These are phyloP conservation scores for Coemansia sp. DNA, from an alignment of 192 early-diverging fungal species.

Conservation along the genomic window DNA sequence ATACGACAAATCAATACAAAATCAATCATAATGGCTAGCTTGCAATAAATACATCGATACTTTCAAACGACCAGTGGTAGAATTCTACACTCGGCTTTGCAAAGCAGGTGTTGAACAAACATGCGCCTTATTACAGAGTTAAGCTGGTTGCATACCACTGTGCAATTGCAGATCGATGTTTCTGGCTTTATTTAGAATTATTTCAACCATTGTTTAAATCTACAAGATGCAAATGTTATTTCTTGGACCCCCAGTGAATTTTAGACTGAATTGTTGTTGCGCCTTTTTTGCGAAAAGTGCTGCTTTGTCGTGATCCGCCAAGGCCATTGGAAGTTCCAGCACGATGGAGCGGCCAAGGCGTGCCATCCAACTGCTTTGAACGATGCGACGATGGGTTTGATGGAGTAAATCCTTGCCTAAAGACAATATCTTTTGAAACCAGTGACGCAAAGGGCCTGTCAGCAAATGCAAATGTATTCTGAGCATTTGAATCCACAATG, in stretches of 20 bases:
- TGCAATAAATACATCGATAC: background rate
- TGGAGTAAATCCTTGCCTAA: background rate
- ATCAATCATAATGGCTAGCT: background rate
- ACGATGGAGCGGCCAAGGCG: background rate
- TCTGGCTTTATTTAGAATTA: background rate
- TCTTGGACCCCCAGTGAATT: constrained; percentile 30
- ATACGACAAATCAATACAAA: background rate
- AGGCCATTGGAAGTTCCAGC: constrained; percentile 1
- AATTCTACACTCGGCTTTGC: background rate
- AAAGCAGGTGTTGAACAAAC: background rate
- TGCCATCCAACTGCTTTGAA: background rate
- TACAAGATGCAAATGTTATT: background rate
- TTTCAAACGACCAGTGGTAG: background rate
- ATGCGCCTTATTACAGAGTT: background rate
- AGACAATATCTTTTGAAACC: background rate
- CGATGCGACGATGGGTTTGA: background rate
- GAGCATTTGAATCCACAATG: background rate
- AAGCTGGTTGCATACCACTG: background rate
- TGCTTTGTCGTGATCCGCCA: constrained; percentile 7
- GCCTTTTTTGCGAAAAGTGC: background rate
- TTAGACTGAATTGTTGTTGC: constrained; percentile 11
- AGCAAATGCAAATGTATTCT: constrained; percentile 11
- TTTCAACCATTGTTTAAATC: background rate
- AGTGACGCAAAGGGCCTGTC: constrained; percentile 1
- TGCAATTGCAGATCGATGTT: background rate